Evolutionary conservation across 2,329 filamentous ascomycete species (phyloP), one percentile per base, ranked within the genome.

Genomic region (Parastagonospora avenae): DNA sequence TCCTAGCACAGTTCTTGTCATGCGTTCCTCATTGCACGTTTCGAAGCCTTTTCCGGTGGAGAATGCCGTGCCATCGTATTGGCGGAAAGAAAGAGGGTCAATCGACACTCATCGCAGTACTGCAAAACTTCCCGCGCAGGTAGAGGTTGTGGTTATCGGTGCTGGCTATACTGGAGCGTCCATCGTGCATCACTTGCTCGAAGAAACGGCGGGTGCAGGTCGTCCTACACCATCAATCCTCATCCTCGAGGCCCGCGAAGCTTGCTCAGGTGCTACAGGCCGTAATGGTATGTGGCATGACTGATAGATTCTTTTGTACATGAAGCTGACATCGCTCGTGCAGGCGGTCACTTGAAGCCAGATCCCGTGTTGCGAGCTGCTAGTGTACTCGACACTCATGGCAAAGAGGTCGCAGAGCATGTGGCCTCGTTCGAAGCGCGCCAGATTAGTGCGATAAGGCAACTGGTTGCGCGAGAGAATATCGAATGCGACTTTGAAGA

Each of bases 221-320:
- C 38, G 38, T 12, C 37, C 47, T 12, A 27, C 46, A 4, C 53
- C 52, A 14, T 55, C 52, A 9, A 63, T 59, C 42, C 32, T 55
- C n/a, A 54, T 63, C 10, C 64, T 83, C n/a, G 82, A 84, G 54
- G 80, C 81, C 2, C 70, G 82, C 1, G 65, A 75, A 36, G 59
- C 80, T 7, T 81, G 79, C 55, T 78, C 76, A 8, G 81, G 82
- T 12, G 82, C 81, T 2, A 84, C 82, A 8, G 81, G 78, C 1
- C 74, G 82, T 42, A 83, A 83, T 53, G 81, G 80, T 15, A 81
- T 79, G 0, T 57, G 15, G 4, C 24, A 36, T 37, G 8, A 39
- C 19, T 1, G 7, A 14, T 8, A 1, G 8, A 14, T 12, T 12
- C 8, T 38, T 2, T 4, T 10, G 16, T 9, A 8, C 29, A 27